phyloP scores from a whole-genome alignment of 75 land plant species.

The Chamaecyparis obtusa region DNA sequence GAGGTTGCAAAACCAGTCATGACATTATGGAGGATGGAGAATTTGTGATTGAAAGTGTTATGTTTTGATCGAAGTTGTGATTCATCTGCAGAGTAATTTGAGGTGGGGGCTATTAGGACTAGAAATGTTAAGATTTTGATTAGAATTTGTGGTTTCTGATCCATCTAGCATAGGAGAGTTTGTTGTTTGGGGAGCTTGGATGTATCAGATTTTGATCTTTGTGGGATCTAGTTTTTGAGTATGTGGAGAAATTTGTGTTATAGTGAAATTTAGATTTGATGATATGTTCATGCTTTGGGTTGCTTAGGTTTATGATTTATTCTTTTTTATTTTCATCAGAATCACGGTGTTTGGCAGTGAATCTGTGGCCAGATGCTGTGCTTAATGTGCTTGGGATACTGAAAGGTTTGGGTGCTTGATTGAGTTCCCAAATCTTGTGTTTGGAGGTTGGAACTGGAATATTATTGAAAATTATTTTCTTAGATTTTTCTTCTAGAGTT shows the following conservation, averaged over 20 bases:
- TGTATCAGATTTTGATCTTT: background rate
- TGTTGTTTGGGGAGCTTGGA: background rate
- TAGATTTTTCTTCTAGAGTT: background rate
- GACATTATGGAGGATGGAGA: background rate
- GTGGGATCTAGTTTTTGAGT: background rate
- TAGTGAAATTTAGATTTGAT: background rate
- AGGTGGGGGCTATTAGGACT: background rate
- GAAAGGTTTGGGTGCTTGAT: background rate
- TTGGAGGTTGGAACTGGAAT: background rate
- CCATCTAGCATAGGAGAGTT: background rate
- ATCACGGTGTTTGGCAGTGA: background rate
- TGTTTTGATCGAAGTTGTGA: background rate
- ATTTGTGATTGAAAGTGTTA: background rate
- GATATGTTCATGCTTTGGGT: background rate
- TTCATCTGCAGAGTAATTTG: background rate
- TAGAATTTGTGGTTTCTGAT: background rate
- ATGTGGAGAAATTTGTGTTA: background rate
- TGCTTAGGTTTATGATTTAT: background rate
- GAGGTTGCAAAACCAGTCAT: no score
- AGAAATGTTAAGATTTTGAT: background rate
- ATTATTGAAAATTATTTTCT: background rate
- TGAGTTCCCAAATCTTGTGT: background rate
- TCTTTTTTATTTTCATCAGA: background rate
- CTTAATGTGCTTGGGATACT: background rate
- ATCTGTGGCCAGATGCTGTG: background rate